Evolutionary conservation across 2,329 filamentous ascomycete species (phyloP), one percentile per base, ranked within the genome.

Genomic region (Apiospora arundinis): DNA sequence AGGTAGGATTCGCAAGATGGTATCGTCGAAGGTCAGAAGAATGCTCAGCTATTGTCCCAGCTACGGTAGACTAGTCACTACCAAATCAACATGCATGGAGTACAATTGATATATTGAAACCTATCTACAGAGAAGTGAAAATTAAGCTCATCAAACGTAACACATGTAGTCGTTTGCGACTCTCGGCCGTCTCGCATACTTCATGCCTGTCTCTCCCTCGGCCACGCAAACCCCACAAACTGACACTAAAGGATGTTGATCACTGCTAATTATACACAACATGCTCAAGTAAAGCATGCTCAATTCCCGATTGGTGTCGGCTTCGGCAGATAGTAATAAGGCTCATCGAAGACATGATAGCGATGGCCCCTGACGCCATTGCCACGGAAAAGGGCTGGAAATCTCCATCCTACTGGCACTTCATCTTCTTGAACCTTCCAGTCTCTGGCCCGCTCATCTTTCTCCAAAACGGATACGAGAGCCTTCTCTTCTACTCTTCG

Each of bases 261-360:
- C 9, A 63, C 18, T 40, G n/a, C 28, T 21, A n/a, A 23, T 4
- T 23, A 40, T 63, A 63, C 32, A 40, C 32, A 40, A 5, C 16
- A 40, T 23, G 16, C 6, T 63, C 4, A n/a, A n/a, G n/a, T n/a
- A n/a, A n/a, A 4, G 40, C 32, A 40, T 40, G 18, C 32, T n/a
- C 9, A 12, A 8, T n/a, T 9, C 21, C 18, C 16, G 37, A n/a
- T 21, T 18, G 21, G 21, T 23, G 0, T 6, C 32, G 18, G 32
- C 28, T 32, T 40, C 11, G 56, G 56, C 4, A 40, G 32, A 74
- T 83, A 92, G 80, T 96, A 97, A 80, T 93, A 88, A 68, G 95
- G 95, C 84, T 97, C 94, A 76, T 97, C 89, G 82, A 99, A 98
- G 42, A 98, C 96, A 82, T 99, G 96, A 82, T 98, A 99, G 73